Evolutionary conservation across 75 land plant genomes (phyloP).

Genomic region (Gnetum montanum): DNA sequence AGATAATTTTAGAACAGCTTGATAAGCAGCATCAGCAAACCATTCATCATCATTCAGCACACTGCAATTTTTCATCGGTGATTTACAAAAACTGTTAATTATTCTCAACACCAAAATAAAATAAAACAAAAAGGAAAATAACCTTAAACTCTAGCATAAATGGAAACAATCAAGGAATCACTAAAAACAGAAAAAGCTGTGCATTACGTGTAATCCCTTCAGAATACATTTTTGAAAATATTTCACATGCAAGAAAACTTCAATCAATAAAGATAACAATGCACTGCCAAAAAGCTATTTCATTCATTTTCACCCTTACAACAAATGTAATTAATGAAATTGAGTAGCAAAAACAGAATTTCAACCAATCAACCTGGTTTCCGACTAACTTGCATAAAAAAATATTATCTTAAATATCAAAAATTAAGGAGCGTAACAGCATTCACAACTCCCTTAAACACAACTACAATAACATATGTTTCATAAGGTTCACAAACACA

Average conservation of each 20-base stretch:
- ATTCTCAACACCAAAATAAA: not conserved
- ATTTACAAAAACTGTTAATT: not conserved
- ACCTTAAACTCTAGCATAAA: not conserved
- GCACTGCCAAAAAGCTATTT: not conserved
- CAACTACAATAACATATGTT: too few species aligned
- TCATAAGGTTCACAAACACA: too few species aligned
- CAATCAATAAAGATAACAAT: not conserved
- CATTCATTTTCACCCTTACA: too few species aligned
- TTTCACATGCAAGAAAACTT: not conserved
- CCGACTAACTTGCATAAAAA: too few species aligned
- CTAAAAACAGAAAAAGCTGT: not conserved
- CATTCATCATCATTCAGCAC: constrained; percentile 81
- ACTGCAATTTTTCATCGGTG: constrained; percentile 37
- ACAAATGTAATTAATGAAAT: too few species aligned
- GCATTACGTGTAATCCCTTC: not conserved
- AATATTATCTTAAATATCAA: too few species aligned
- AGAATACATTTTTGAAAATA: not conserved
- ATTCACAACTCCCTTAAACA: too few species aligned
- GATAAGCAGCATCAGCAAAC: constrained; percentile 73
- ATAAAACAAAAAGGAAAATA: not conserved
- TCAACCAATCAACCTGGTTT: too few species aligned
- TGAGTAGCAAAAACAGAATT: too few species aligned
- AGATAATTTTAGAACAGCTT: constrained; percentile 54
- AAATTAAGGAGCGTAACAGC: too few species aligned
- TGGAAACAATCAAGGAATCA: not conserved